Evolutionary conservation across 2,329 filamentous ascomycete species (phyloP).

Genomic region (Magnaporthiopsis poae): DNA sequence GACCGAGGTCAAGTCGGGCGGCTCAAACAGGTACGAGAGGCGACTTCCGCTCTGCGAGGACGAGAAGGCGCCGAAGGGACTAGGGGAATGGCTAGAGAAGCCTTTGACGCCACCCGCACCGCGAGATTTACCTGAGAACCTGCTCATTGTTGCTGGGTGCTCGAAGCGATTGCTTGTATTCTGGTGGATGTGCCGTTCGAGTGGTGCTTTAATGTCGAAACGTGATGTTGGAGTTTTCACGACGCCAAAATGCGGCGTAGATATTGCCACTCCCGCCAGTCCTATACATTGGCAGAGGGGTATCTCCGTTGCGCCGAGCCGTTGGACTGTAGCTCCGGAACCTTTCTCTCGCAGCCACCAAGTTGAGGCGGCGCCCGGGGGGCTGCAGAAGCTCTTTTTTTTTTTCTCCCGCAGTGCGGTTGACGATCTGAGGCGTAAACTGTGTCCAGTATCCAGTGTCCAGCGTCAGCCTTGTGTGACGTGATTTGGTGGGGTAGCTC

Average conservation of each 20-base stretch:
- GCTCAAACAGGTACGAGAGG: constrained; percentile 80
- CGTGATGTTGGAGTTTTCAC: background rate
- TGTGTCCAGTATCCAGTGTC: background rate
- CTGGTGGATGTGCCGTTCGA: too few species aligned
- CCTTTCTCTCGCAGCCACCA: background rate
- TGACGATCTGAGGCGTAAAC: background rate
- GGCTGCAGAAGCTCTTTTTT: background rate
- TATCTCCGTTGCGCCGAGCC: background rate
- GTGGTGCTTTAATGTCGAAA: background rate
- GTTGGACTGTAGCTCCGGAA: background rate
- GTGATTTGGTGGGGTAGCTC: background rate
- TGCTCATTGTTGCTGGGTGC: constrained; percentile 6
- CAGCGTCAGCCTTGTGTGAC: background rate
- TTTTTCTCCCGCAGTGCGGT: background rate
- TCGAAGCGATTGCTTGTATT: background rate
- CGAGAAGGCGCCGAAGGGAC: constrained; percentile 32
- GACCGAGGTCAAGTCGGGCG: constrained; percentile 67
- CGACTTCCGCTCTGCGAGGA: constrained; percentile 33
- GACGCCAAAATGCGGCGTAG: background rate
- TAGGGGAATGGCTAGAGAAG: constrained; percentile 13
- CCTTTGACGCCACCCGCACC: constrained; percentile 10
- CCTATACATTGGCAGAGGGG: background rate
- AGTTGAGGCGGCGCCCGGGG: background rate
- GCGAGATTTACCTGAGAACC: constrained; percentile 11
- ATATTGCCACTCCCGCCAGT: background rate